Percentiles rank a stretch among this genome's conserved stretches.
Conservation (phyloP, 2,329 filamentous ascomycete genomes). For the Penicillium sp. region DNA sequence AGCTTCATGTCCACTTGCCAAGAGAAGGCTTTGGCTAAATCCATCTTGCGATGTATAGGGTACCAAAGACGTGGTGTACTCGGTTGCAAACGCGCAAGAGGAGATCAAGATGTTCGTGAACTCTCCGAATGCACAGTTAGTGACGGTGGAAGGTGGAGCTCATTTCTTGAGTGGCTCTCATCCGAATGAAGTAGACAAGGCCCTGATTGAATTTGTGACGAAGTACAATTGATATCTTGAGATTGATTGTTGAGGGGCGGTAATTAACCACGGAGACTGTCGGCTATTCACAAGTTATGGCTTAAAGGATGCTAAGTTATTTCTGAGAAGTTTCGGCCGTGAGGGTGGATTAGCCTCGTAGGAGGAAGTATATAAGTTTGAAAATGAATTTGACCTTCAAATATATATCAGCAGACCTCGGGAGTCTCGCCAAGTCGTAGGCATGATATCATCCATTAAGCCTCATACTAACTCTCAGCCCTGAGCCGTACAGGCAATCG, state of each 20-base stretch:
- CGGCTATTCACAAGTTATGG: not conserved
- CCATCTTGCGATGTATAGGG: slow-evolving; percentile 3
- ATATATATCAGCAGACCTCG: too few relatives aligned
- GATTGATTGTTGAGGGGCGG: not conserved
- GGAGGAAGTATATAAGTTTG: not conserved
- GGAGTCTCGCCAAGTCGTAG: too few relatives aligned
- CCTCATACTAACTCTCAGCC: too few relatives aligned
- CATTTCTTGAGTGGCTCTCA: slow-evolving; percentile 2
- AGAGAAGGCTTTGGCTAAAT: not conserved
- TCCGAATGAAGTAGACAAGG: slow-evolving; percentile 1
- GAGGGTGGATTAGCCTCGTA: not conserved
- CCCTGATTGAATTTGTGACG: not conserved
- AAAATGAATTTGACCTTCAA: not conserved
- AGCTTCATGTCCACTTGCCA: not conserved
- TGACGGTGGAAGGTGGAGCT: too few relatives aligned
- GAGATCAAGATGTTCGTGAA: too few relatives aligned
- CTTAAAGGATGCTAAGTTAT: not conserved
- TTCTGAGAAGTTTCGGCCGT: not conserved
- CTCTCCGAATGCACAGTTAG: too few relatives aligned
- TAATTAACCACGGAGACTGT: not conserved
- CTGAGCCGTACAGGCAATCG: too few relatives aligned
- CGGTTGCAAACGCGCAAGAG: too few relatives aligned
- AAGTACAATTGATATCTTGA: slow-evolving; percentile 3
- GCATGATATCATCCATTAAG: too few relatives aligned
- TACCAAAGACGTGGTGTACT: too few relatives aligned